These are phyloP conservation scores for Vinca minor DNA, from an alignment of 257 asterid genomes.

Conservation along the genomic window DNA sequence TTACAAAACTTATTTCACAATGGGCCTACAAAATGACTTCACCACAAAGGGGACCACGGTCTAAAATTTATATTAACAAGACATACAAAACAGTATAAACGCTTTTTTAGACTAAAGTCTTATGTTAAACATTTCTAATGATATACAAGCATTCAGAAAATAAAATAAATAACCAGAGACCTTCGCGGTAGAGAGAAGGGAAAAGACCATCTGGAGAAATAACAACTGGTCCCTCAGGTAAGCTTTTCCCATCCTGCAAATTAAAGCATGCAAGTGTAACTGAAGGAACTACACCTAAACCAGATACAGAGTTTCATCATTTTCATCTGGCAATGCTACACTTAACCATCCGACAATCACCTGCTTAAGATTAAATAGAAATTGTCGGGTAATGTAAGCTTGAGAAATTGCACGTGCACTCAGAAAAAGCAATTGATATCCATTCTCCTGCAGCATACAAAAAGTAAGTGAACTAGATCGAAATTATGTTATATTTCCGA, in stretches of 20 bases:
- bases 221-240: conserved; percentile 96
- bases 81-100: not conserved
- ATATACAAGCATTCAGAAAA: conserved; percentile 14
- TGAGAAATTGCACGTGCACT: conserved; percentile 97
- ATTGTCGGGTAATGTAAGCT: conserved; percentile 75
- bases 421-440: conserved; percentile 86
- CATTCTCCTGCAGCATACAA: conserved; percentile 72
- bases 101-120: not conserved
- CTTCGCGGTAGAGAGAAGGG: conserved; percentile 96
- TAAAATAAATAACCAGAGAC: conserved; percentile 27
- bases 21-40: not conserved
- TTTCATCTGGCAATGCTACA: not conserved
- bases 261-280: not conserved
- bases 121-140: not conserved
- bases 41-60: not conserved
- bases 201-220: conserved; percentile 98
- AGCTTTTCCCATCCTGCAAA: conserved; percentile 76
- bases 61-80: not conserved
- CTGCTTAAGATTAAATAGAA: conserved; percentile 81
- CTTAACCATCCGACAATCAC: conserved; percentile 25
- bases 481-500: not conserved
- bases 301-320: conserved; percentile 6
- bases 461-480: not conserved
- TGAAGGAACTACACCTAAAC: not conserved
- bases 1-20: not conserved